Evolutionary conservation across 257 asterid species (phyloP).

Genomic region (Capsicum rhomboideum): DNA sequence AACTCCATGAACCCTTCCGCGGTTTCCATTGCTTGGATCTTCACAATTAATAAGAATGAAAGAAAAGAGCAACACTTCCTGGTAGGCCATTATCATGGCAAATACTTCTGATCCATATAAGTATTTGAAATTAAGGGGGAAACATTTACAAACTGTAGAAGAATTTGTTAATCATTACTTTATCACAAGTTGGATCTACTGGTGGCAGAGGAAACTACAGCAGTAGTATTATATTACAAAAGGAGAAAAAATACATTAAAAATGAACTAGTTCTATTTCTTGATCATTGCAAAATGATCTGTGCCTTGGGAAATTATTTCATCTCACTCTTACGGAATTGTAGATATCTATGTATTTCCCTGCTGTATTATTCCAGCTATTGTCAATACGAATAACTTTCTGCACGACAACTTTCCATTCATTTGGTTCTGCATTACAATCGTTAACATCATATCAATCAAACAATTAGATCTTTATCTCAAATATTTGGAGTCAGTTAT

Average conservation of each 20-base stretch:
- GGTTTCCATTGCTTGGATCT: neutral
- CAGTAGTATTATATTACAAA: neutral
- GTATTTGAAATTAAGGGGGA: neutral
- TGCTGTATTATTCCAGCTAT: constrained; percentile 84
- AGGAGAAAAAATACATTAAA: neutral
- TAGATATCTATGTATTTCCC: constrained; percentile 66
- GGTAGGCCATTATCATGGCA: neutral
- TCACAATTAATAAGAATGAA: neutral
- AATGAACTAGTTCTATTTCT: neutral
- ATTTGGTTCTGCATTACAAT: constrained; percentile 44
- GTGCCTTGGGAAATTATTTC: neutral
- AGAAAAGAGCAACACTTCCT: neutral
- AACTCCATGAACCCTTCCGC: neutral
- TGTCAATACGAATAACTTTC: constrained; percentile 55
- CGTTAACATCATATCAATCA: neutral
- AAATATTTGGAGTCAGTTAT: neutral
- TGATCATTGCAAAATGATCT: neutral
- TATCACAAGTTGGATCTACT: neutral
- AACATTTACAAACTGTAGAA: neutral
- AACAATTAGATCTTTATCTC: neutral
- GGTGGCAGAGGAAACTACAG: neutral
- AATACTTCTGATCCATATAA: neutral
- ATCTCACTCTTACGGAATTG: constrained; percentile 34
- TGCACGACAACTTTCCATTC: constrained; percentile 46
- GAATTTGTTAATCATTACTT: neutral